These are phyloP conservation scores for Helichrysum umbraculigerum DNA, from an alignment of 129 eudicot species.

Conservation along the genomic window DNA sequence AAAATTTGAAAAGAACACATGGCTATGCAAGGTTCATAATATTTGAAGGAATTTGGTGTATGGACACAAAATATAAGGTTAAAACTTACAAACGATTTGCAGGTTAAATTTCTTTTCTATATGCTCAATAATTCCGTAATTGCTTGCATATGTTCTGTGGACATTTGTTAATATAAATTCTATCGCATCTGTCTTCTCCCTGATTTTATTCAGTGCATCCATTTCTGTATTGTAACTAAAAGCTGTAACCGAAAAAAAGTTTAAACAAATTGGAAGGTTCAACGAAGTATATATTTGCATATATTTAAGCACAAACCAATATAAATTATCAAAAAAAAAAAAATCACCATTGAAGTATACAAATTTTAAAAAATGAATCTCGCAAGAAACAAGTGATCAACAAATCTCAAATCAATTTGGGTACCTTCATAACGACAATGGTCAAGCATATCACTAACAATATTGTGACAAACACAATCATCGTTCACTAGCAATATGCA, in stretches of 20 bases:
- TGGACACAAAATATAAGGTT: slow-evolving; percentile 2
- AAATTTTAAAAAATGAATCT: neutral
- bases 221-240: slow-evolving; percentile 31
- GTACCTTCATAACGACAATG: slow-evolving; percentile 43
- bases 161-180: slow-evolving; percentile 35
- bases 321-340: neutral
- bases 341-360: slow-evolving; percentile 12
- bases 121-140: slow-evolving; percentile 31
- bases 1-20: slow-evolving; percentile 1
- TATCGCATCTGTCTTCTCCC: slow-evolving; percentile 29
- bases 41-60: slow-evolving; percentile 11
- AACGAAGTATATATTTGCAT: slow-evolving; percentile 9
- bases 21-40: neutral
- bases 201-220: slow-evolving; percentile 34
- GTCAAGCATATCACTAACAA: slow-evolving; percentile 39
- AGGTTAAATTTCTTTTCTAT: slow-evolving; percentile 34
- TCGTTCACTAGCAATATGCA: slow-evolving; percentile 47
- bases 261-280: neutral
- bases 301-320: neutral
- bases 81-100: slow-evolving; percentile 35
- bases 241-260: slow-evolving; percentile 17
- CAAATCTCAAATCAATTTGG: neutral
- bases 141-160: slow-evolving; percentile 36
- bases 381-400: slow-evolving; percentile 10
- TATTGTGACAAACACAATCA: slow-evolving; percentile 36